Conservation (phyloP, 208 protist genomes). For the Leishmania tropica region DNA sequence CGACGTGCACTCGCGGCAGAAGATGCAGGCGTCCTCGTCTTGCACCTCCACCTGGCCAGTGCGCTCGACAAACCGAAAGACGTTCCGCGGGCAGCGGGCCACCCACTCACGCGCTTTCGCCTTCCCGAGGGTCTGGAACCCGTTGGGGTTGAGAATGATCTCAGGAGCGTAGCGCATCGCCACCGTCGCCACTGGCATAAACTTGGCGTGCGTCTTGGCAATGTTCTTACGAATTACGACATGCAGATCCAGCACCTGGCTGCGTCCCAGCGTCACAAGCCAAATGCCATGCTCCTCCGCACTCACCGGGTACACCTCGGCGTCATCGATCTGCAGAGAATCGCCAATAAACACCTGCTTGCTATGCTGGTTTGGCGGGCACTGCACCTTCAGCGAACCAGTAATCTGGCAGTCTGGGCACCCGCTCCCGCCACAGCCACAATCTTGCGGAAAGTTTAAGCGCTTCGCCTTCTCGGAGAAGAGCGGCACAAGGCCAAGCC, state of each 20-base stretch:
- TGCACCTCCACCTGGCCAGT: slow-evolving; percentile 68
- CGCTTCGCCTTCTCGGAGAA: slow-evolving; percentile 83
- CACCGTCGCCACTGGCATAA: slow-evolving; percentile 94
- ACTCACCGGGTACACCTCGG: slow-evolving; percentile 80
- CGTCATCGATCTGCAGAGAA: slow-evolving; percentile 76
- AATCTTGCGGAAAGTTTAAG: slow-evolving; percentile 87
- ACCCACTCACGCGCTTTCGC: slow-evolving; percentile 84
- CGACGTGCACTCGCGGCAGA: slow-evolving; percentile 93
- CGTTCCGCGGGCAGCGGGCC: slow-evolving; percentile 87
- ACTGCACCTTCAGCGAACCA: slow-evolving; percentile 82
- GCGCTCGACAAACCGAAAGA: slow-evolving; percentile 82
- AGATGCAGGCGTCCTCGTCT: slow-evolving; percentile 87
- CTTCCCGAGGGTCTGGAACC: slow-evolving; percentile 68
- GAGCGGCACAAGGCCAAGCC: slow-evolving; percentile 98
- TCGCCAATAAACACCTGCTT: slow-evolving; percentile 84
- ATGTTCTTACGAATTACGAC: slow-evolving; percentile 95
- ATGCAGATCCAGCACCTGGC: slow-evolving; percentile 81
- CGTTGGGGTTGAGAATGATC: slow-evolving; percentile 92
- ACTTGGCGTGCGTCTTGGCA: slow-evolving; percentile 99
- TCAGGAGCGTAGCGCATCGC: slow-evolving; percentile 94
- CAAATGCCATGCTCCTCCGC: slow-evolving; percentile 84
- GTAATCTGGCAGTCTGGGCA: slow-evolving; percentile 90
- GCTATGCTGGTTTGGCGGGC: slow-evolving; percentile 74
- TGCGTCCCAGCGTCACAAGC: slow-evolving; percentile 86
- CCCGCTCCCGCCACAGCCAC: slow-evolving; percentile 74